Percentiles rank a stretch among this genome's conserved stretches.
Evolutionary conservation across 371 early-diverging fungal species (phyloP).

Genomic region (Blakeslea trispora): DNA sequence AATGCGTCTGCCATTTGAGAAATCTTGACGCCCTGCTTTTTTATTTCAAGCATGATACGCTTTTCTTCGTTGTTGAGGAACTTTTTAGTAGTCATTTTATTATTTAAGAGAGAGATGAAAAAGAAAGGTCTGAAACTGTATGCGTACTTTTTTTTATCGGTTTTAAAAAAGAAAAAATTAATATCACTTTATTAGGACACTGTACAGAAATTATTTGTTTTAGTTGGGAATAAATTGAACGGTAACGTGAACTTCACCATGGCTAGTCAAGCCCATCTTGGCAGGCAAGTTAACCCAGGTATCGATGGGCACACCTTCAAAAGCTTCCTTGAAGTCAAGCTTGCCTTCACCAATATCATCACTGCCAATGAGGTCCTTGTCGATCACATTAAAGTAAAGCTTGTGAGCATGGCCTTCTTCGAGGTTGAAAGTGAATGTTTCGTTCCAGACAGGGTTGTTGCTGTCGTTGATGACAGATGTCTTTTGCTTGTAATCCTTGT

Average conservation of each 20-base stretch:
- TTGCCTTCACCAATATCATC: constrained; percentile 29
- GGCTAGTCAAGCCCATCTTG: constrained; percentile 36
- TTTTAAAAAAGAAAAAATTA: too few species aligned
- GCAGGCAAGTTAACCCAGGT: constrained; percentile 43
- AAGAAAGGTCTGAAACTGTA: too few species aligned
- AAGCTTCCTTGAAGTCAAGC: constrained; percentile 29
- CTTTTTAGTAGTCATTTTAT: too few species aligned
- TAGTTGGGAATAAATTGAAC: constrained; percentile 27
- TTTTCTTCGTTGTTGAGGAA: too few species aligned
- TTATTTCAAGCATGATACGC: too few species aligned
- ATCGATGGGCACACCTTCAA: constrained; percentile 25
- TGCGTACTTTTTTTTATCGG: too few species aligned
- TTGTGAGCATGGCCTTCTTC: constrained; percentile 9
- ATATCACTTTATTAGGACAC: too few species aligned
- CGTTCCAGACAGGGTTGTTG: constrained; percentile 37
- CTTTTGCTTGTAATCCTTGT: constrained; percentile 32
- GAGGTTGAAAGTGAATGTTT: constrained; percentile 33
- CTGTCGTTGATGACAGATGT: constrained; percentile 59
- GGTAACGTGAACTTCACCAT: constrained; percentile 41
- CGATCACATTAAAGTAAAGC: constrained; percentile 31
- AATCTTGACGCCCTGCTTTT: too few species aligned
- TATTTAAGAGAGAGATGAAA: too few species aligned
- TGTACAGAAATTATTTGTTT: background rate
- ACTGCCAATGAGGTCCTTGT: constrained; percentile 24
- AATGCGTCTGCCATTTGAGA: too few species aligned